These are phyloP conservation scores for Pisolithus thermaeus DNA, from an alignment of 1,284 basidiomycete species.

Conservation along the genomic window DNA sequence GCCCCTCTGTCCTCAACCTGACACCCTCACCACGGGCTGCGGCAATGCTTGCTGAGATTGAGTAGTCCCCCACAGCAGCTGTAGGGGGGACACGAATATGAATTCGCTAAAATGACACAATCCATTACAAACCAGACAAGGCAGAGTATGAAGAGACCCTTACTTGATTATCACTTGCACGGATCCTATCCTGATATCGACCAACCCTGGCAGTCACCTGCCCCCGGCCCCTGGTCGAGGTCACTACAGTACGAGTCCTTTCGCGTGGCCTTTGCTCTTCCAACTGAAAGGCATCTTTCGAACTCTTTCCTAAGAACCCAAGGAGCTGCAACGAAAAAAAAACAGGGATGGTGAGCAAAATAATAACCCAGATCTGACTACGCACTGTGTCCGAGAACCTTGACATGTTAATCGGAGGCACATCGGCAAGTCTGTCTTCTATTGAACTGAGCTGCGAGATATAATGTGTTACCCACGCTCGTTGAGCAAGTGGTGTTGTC, in stretches of 20 bases:
- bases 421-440: constrained; percentile 16
- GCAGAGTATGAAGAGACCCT: constrained; percentile 11
- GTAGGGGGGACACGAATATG: constrained; percentile 13
- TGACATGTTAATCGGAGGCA: constrained; percentile 38
- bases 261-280: constrained; percentile 40
- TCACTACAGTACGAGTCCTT: constrained; percentile 34
- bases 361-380: neutral
- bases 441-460: constrained; percentile 17
- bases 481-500: constrained; percentile 33
- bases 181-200: constrained; percentile 41
- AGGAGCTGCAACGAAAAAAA: constrained; percentile 25
- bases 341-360: constrained; percentile 1
- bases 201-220: constrained; percentile 27
- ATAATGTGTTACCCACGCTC: constrained; percentile 53
- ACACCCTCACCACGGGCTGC: constrained; percentile 3
- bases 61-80: constrained; percentile 14
- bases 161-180: constrained; percentile 21
- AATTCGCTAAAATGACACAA: constrained; percentile 9
- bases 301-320: constrained; percentile 42
- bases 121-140: neutral
- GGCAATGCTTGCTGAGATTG: constrained; percentile 12
- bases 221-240: constrained; percentile 18
- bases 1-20: constrained; percentile 10
- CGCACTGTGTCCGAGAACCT: constrained; percentile 33
- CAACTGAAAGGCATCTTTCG: constrained; percentile 42